These are phyloP conservation scores for Ceratonia siliqua DNA, from an alignment of 306 rosid genomes.

Conservation along the genomic window DNA sequence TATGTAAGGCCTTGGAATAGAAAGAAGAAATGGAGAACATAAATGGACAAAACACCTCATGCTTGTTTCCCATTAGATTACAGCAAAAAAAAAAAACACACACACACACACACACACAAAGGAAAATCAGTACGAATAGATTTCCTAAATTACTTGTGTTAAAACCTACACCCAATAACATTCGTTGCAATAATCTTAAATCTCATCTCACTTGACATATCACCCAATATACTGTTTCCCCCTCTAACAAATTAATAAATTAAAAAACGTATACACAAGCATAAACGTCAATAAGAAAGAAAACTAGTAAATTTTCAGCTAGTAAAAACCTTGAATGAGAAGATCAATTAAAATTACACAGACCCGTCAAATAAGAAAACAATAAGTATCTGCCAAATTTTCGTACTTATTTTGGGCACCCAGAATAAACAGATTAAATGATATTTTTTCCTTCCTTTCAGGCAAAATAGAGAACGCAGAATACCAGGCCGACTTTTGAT, in stretches of 20 bases:
- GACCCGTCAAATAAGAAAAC: background rate
- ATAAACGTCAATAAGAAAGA: background rate
- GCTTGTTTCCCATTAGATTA: background rate
- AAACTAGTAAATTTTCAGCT: background rate
- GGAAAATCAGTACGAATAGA: background rate
- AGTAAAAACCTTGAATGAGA: constrained; percentile 13
- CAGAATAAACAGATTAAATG: constrained; percentile 1
- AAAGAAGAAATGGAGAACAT: background rate
- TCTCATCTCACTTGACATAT: background rate
- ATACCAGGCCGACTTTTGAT: background rate
- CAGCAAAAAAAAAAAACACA: too few species aligned
- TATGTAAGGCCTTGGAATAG: background rate
- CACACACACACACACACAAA: background rate
- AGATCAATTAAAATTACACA: background rate
- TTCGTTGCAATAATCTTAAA: background rate
- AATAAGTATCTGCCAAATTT: background rate
- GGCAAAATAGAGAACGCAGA: background rate
- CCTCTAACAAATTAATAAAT: background rate
- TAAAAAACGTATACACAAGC: background rate
- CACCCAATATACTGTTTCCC: background rate
- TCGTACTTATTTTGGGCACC: background rate
- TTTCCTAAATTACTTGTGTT: background rate
- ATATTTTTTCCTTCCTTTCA: background rate
- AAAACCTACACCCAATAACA: background rate
- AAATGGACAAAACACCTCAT: background rate